These are phyloP conservation scores for Cordyceps cicadae DNA, from an alignment of 2,329 filamentous ascomycete genomes.

Conservation along the genomic window DNA sequence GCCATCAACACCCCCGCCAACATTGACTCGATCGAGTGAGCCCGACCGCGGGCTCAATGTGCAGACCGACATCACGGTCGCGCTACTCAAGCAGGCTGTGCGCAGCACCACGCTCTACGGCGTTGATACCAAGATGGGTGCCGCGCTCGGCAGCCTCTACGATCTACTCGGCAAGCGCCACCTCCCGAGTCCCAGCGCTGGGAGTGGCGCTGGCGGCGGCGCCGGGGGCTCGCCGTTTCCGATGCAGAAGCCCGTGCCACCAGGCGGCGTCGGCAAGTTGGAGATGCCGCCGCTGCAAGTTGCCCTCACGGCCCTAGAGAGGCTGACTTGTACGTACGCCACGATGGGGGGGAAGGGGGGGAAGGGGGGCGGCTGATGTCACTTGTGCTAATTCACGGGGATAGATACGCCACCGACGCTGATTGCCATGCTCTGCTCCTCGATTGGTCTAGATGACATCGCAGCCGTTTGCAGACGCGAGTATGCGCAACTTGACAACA, in stretches of 20 bases:
- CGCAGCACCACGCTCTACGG: slow-evolving; percentile 37
- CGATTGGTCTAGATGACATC: slow-evolving; percentile 42
- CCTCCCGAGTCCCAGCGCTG: neutral
- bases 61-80: slow-evolving; percentile 44
- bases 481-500: slow-evolving; percentile 45
- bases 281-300: slow-evolving; percentile 45
- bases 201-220: neutral
- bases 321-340: slow-evolving; percentile 33
- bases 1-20: slow-evolving; percentile 10
- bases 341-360: neutral
- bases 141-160: slow-evolving; percentile 43
- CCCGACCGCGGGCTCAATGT: slow-evolving; percentile 37
- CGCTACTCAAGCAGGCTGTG: slow-evolving; percentile 45
- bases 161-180: slow-evolving; percentile 46
- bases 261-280: slow-evolving; percentile 39
- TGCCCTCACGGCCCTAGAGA: slow-evolving; percentile 40
- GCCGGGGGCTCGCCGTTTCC: slow-evolving; percentile 31
- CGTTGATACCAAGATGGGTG: slow-evolving; percentile 42
- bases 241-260: slow-evolving; percentile 37
- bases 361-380: neutral
- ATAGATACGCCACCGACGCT: slow-evolving; percentile 39
- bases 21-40: slow-evolving; percentile 8
- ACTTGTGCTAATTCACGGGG: neutral
- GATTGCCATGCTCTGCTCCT: slow-evolving; percentile 41
- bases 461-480: slow-evolving; percentile 38